Percentiles rank a stretch among this genome's conserved stretches.
Evolutionary conservation across 352 stramenopile genomes (phyloP).

Genomic region (Globisporangium irregulare): DNA sequence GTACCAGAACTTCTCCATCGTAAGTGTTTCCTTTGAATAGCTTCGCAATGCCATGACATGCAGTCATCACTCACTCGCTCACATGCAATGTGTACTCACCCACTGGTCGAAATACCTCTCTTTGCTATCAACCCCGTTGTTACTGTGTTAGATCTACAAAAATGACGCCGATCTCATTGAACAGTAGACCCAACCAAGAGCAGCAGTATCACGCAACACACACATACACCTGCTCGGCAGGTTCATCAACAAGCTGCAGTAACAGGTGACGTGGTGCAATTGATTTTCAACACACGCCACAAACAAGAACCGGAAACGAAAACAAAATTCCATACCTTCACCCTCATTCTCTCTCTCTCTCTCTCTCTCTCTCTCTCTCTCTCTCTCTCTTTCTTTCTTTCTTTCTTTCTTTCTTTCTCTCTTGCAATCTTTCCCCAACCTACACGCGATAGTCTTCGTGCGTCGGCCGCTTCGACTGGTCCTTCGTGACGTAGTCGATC

Average conservation of each 20-base stretch:
- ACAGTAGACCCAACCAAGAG: conserved; percentile 2
- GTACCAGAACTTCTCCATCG: conserved; percentile 61
- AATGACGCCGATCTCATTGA: conserved; percentile 24
- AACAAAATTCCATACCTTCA: background rate
- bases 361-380: background rate
- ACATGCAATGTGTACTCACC: background rate
- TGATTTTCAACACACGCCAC: too few species aligned
- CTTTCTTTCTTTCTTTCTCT: background rate
- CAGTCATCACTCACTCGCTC: background rate
- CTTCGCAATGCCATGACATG: too few species aligned
- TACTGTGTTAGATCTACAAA: conserved; percentile 19
- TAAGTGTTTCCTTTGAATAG: conserved; percentile 19
- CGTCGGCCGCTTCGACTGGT: conserved; percentile 53
- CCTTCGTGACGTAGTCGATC: conserved; percentile 85
- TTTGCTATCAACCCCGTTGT: background rate
- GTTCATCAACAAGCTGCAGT: background rate
- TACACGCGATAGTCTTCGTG: conserved; percentile 56
- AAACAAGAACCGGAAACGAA: background rate
- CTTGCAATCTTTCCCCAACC: background rate
- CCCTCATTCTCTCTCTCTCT: background rate
- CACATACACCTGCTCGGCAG: background rate
- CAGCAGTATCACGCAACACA: background rate
- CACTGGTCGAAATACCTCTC: background rate
- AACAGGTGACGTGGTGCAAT: background rate
- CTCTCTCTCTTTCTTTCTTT: background rate